Base-by-base conservation (phyloP, 176 grass and related monocot species). In the Bolboschoenus planiculmis region DNA sequence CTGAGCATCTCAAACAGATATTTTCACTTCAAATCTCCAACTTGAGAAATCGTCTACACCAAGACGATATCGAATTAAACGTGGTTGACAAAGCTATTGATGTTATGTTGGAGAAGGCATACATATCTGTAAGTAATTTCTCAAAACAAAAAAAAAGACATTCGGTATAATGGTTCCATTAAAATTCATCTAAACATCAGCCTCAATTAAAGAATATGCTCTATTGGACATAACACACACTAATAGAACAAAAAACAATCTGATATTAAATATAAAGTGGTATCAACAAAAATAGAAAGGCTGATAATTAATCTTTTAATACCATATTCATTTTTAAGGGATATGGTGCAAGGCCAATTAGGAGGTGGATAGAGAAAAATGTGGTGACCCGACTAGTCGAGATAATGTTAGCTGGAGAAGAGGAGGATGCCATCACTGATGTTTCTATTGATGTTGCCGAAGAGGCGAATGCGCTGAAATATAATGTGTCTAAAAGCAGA, bases 281-380 rank as follows among this genome's bases (percentile, higher is more conserved):
- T 42, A 39, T 70, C 35, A 70, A 70, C 2, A 70, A 70, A 40
- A 2, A 4, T 16, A 35, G 62, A 65, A 61, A 29, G 4, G 2
- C 5, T 60, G 21, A 27, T 60, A 29, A 16, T n/a, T 39, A 68
- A 68, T 26, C 2, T 72, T 72, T 27, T 33, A 53, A 53, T 31
- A 20, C 46, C 2, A 20, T 20, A 31, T 50, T 33, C 2, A 40
- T 78, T 82, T n/a, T 31, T 11, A 26, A 82, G 80, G 80, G 58
- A 65, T 63, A n/a, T 65, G 80, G 80, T 62, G 80, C 80, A 31
- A 82, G 80, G 37, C 56, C 80, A 63, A 66, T 66, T 82, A 24
- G 36, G 20, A 82, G 80, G 39, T 82, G 59, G 58, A 82, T 82
- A 82, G 80, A 82, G 80, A 82, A 82, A 65, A 82, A 82, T 63